A percentile compares a stretch with the other conserved stretches of the same genome.
Conservation (phyloP, 2,329 filamentous ascomycete genomes). For the Leptographium radiaticola region DNA sequence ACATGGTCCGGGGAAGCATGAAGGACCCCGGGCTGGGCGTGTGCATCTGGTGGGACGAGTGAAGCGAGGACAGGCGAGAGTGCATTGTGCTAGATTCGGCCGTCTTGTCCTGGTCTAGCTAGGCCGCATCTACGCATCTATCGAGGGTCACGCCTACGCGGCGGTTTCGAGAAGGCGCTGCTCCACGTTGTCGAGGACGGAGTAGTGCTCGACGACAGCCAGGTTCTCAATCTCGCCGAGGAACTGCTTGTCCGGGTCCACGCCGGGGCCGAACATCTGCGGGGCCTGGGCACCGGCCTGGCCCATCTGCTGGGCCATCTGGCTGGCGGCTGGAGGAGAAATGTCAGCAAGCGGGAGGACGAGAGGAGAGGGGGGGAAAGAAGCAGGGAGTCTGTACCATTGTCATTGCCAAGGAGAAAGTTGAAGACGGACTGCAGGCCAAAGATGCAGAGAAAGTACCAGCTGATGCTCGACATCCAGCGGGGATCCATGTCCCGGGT, state of each 20-base stretch:
- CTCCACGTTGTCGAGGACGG: slow-evolving; percentile 79
- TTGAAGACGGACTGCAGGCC: slow-evolving; percentile 95
- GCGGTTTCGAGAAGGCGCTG: slow-evolving; percentile 57
- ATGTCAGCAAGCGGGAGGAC: slow-evolving; percentile 8
- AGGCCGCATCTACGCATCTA: background rate
- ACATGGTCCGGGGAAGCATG: slow-evolving; percentile 55
- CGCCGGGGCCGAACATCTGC: slow-evolving; percentile 77
- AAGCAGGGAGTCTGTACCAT: slow-evolving; percentile 47
- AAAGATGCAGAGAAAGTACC: slow-evolving; percentile 98
- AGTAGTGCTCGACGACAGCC: slow-evolving; percentile 88
- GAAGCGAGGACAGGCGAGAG: background rate
- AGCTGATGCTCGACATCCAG: slow-evolving; percentile 97
- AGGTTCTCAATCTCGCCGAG: slow-evolving; percentile 86
- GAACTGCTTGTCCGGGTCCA: slow-evolving; percentile 94
- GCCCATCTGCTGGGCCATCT: slow-evolving; percentile 83
- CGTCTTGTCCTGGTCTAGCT: background rate
- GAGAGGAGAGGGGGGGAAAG: background rate
- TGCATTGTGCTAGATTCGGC: background rate
- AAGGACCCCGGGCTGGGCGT: slow-evolving; percentile 47
- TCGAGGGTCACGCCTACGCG: background rate
- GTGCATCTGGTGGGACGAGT: slow-evolving; percentile 37
- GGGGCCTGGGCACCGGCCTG: slow-evolving; percentile 60
- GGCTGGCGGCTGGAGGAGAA: slow-evolving; percentile 57
- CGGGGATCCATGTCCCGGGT: slow-evolving; percentile 92
- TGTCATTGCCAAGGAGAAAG: slow-evolving; percentile 90